These are phyloP conservation scores for Inosperma sp. DNA, from an alignment of 768 basidiomycete species.

Conservation along the genomic window DNA sequence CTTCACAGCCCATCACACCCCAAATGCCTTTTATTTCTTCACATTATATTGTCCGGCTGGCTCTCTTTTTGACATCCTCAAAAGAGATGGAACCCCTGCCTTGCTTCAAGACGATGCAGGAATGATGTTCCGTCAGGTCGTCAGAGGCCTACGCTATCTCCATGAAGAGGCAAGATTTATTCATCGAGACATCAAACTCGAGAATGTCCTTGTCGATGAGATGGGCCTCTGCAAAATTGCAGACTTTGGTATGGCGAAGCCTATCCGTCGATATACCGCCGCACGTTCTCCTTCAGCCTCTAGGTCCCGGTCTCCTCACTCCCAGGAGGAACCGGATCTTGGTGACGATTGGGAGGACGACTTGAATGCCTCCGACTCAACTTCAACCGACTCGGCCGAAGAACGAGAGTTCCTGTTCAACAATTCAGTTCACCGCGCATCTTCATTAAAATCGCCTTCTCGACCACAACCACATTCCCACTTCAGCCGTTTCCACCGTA, in stretches of 20 bases:
- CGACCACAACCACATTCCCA: too few relatives aligned
- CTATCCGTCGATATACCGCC: constrained; percentile 46
- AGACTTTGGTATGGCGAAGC: constrained; percentile 88
- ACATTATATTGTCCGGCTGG: constrained; percentile 82
- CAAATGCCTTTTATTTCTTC: constrained; percentile 72
- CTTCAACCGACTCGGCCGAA: too few relatives aligned
- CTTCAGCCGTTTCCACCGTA: constrained; percentile 45
- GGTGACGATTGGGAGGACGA: too few relatives aligned
- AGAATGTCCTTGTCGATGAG: constrained; percentile 92
- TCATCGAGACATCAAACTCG: constrained; percentile 94
- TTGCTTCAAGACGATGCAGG: constrained; percentile 75
- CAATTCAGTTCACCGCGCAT: too few relatives aligned
- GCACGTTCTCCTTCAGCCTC: background rate
- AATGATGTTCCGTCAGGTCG: constrained; percentile 83
- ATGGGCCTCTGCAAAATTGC: constrained; percentile 79
- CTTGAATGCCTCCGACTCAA: too few relatives aligned
- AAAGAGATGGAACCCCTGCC: constrained; percentile 61
- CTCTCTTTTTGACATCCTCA: constrained; percentile 78
- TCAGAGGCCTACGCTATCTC: constrained; percentile 75
- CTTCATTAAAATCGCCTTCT: too few relatives aligned
- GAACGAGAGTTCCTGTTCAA: too few relatives aligned
- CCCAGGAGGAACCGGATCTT: too few relatives aligned
- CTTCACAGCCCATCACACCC: constrained; percentile 55
- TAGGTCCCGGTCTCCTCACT: background rate
- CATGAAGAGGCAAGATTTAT: constrained; percentile 74